phyloP scores from a whole-genome alignment of 768 basidiomycete species.

The Vararia minispora region DNA sequence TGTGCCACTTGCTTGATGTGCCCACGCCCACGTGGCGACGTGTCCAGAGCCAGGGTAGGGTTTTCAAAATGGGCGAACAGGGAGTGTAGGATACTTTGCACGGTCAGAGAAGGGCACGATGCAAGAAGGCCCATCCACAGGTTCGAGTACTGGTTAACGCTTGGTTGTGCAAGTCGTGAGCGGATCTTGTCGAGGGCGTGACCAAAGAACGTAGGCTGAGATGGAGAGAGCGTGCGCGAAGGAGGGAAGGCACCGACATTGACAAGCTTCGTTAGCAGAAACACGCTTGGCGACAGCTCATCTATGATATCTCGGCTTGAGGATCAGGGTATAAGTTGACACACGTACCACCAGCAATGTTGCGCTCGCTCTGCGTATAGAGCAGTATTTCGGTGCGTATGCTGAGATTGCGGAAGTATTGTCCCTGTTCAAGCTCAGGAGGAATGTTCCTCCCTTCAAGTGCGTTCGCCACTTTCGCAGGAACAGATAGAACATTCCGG shows the following conservation, averaged over 20 bases:
- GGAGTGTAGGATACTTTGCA: constrained; percentile 50
- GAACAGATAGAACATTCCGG: constrained; percentile 50
- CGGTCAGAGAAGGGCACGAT: constrained; percentile 33
- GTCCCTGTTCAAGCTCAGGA: constrained; percentile 37
- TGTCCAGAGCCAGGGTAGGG: constrained; percentile 21
- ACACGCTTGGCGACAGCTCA: constrained; percentile 31
- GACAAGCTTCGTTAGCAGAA: constrained; percentile 55
- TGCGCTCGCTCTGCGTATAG: constrained; percentile 3
- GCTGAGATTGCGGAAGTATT: constrained; percentile 44
- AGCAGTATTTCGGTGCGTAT: constrained; percentile 43
- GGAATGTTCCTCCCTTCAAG: constrained; percentile 37
- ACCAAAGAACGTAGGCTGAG: constrained; percentile 64
- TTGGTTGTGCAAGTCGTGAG: constrained; percentile 22
- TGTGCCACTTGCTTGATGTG: constrained; percentile 41
- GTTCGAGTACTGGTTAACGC: constrained; percentile 31
- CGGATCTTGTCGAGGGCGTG: constrained; percentile 39
- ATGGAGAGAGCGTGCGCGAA: constrained; percentile 34
- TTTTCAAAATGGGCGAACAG: constrained; percentile 38
- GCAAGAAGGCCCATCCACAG: constrained; percentile 39
- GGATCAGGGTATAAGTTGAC: no score
- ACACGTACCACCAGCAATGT: neutral
- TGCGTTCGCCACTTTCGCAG: constrained; percentile 72
- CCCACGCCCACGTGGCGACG: constrained; percentile 24
- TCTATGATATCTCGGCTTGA: no score
- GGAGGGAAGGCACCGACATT: constrained; percentile 57